Percentiles rank a stretch among this genome's conserved stretches.
Evolutionary conservation across 495 filamentous ascomycete species (phyloP).

Genomic region (Xylaria castorea): DNA sequence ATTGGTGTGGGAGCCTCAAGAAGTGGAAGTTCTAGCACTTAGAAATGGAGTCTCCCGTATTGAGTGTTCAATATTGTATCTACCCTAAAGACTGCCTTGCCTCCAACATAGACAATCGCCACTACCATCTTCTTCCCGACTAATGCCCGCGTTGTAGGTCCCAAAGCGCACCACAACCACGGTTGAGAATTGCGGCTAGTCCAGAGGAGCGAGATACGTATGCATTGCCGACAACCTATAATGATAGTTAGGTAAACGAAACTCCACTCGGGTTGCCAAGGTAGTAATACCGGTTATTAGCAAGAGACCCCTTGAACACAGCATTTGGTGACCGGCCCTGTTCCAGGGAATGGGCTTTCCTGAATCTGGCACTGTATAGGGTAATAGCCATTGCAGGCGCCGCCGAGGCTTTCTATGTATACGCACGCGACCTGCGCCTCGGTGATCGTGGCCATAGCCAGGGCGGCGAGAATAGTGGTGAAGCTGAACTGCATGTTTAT

Average conservation of each 20-base stretch:
- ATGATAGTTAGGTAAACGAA: conserved; percentile 22
- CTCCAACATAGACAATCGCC: conserved; percentile 8
- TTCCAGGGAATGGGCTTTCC: conserved; percentile 20
- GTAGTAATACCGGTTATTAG: conserved; percentile 23
- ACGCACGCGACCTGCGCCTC: conserved; percentile 7
- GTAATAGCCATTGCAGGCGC: conserved; percentile 25
- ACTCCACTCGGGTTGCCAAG: conserved; percentile 16
- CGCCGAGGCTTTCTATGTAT: conserved; percentile 23
- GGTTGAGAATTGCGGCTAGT: conserved; percentile 16
- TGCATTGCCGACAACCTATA: conserved; percentile 19
- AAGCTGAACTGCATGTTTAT: conserved; percentile 26
- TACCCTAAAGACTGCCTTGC: conserved; percentile 8
- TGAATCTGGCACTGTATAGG: conserved; percentile 16
- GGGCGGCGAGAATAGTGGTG: conserved; percentile 21
- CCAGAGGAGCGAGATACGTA: conserved; percentile 19
- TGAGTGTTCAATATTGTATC: too few species aligned
- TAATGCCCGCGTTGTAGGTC: conserved; percentile 17
- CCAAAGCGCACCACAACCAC: conserved; percentile 11
- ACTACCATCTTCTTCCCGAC: conserved; percentile 17
- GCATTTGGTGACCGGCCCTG: conserved; percentile 20
- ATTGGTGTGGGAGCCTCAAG: conserved; percentile 14
- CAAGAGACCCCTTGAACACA: conserved; percentile 15
- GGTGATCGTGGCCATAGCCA: conserved; percentile 20
- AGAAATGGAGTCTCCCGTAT: conserved; percentile 12
- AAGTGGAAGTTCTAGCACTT: conserved; percentile 12